Percentiles rank a stretch among this genome's conserved stretches.
These are phyloP conservation scores for Lactifluus hygrophoroides DNA, from an alignment of 768 basidiomycete genomes.

Conservation along the genomic window DNA sequence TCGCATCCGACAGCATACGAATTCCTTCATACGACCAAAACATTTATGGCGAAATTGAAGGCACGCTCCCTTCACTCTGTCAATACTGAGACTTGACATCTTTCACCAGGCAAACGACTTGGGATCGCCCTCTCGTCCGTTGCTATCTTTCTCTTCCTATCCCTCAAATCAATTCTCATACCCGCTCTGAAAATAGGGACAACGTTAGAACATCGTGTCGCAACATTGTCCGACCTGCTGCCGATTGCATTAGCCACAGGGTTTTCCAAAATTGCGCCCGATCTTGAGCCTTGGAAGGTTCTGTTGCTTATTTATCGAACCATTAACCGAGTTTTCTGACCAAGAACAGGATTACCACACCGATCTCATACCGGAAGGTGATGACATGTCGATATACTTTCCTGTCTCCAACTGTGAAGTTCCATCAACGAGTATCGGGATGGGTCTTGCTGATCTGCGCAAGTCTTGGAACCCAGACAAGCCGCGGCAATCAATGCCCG, in stretches of 20 bases:
- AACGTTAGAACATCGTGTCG: constrained; percentile 38
- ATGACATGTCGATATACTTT: constrained; percentile 32
- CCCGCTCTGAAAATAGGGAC: constrained; percentile 34
- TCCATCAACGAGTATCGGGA: constrained; percentile 23
- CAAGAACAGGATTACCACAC: constrained; percentile 43
- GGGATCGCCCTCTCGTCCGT: constrained; percentile 53
- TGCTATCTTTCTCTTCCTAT: neutral
- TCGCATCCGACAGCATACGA: constrained; percentile 45
- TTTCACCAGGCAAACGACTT: constrained; percentile 47
- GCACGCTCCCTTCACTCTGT: constrained; percentile 23
- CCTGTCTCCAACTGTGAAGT: constrained; percentile 23
- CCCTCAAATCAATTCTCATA: neutral
- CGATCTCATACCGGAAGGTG: constrained; percentile 31
- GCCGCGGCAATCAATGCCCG: constrained; percentile 30
- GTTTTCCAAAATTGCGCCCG: constrained; percentile 36
- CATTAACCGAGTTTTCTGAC: neutral
- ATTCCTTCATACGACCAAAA: constrained; percentile 50
- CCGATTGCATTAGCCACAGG: constrained; percentile 43
- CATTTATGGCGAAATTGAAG: constrained; percentile 60
- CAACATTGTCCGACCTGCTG: constrained; percentile 31
- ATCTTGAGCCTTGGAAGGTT: constrained; percentile 45
- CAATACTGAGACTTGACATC: neutral
- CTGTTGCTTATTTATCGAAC: neutral
- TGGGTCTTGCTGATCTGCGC: constrained; percentile 22
- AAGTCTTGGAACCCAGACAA: constrained; percentile 28